Conservation (phyloP, 805 yeast genomes). For the Suhomyces vadensis region DNA sequence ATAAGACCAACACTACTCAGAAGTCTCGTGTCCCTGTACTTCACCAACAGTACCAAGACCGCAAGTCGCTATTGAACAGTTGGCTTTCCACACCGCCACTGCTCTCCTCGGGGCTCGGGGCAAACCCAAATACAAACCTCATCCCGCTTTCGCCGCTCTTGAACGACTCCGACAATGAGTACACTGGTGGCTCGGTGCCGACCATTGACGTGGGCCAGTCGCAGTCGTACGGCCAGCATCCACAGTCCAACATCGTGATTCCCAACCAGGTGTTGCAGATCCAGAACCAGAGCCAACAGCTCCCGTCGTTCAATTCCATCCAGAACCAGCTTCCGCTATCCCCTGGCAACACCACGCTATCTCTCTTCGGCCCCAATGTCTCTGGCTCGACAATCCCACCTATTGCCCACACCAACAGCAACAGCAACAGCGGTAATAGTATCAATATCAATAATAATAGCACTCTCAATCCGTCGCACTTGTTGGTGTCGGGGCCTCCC, state of each 20-base stretch:
- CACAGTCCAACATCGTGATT: slow-evolving; percentile 9
- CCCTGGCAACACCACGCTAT: slow-evolving; percentile 17
- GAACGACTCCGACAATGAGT: slow-evolving; percentile 26
- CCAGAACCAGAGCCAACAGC: slow-evolving; percentile 32
- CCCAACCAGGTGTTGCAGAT: slow-evolving; percentile 23
- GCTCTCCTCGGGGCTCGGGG: not conserved
- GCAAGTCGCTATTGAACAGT: slow-evolving; percentile 6
- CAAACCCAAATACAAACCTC: slow-evolving; percentile 16
- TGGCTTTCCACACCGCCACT: slow-evolving; percentile 5
- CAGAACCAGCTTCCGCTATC: slow-evolving; percentile 35
- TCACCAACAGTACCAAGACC: slow-evolving; percentile 7
- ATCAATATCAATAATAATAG: slow-evolving; percentile 18
- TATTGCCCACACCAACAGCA: slow-evolving; percentile 9
- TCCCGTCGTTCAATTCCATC: slow-evolving; percentile 38
- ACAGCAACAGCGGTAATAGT: too few relatives aligned
- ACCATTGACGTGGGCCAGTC: slow-evolving; percentile 5
- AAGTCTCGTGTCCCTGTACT: not conserved
- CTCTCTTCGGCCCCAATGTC: slow-evolving; percentile 4
- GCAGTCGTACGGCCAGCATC: slow-evolving; percentile 1
- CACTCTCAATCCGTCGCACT: slow-evolving; percentile 30
- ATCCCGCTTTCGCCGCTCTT: slow-evolving; percentile 33
- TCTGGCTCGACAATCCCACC: slow-evolving; percentile 17
- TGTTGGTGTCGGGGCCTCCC: slow-evolving; percentile 15
- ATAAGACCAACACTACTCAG: not conserved
- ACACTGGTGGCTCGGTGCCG: not conserved